Conservation (phyloP, 2,329 filamentous ascomycete species). For the Phyllosticta citribraziliensis region DNA sequence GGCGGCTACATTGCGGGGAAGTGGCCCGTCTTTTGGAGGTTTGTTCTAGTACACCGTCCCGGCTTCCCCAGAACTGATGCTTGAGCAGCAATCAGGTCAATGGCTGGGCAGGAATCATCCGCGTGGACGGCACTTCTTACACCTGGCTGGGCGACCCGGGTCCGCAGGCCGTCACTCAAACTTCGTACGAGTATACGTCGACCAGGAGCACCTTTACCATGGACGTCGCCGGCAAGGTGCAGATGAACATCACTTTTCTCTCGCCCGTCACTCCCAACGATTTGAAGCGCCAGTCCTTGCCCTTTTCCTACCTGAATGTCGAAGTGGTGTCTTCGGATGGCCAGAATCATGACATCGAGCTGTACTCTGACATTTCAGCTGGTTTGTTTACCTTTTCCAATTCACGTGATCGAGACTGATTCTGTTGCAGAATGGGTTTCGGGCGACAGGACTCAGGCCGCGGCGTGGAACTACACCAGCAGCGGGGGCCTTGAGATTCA, state of each 20-base stretch:
- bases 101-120: constrained; percentile 60
- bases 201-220: constrained; percentile 62
- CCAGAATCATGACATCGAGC: constrained; percentile 50
- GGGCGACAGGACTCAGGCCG: constrained; percentile 46
- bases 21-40: constrained; percentile 63
- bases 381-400: constrained; percentile 32
- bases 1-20: constrained; percentile 58
- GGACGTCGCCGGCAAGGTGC: constrained; percentile 50
- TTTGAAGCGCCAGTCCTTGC: constrained; percentile 55
- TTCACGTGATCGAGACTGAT: not conserved
- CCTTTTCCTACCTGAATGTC: constrained; percentile 61
- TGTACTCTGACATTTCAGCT: constrained; percentile 65
- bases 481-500: constrained; percentile 47
- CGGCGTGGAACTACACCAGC: constrained; percentile 52
- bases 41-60: not conserved
- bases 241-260: constrained; percentile 59
- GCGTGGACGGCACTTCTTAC: constrained; percentile 54
- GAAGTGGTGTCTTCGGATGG: constrained; percentile 55
- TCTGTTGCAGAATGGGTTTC: constrained; percentile 57
- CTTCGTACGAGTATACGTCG: constrained; percentile 58
- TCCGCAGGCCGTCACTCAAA: constrained; percentile 43
- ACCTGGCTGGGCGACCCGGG: constrained; percentile 58
- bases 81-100: constrained; percentile 41
- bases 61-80: not conserved
- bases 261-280: constrained; percentile 61